A percentile compares a stretch with the other conserved stretches of the same genome.
Conservation (phyloP, 768 basidiomycete species). For the Royoungia palumana region DNA sequence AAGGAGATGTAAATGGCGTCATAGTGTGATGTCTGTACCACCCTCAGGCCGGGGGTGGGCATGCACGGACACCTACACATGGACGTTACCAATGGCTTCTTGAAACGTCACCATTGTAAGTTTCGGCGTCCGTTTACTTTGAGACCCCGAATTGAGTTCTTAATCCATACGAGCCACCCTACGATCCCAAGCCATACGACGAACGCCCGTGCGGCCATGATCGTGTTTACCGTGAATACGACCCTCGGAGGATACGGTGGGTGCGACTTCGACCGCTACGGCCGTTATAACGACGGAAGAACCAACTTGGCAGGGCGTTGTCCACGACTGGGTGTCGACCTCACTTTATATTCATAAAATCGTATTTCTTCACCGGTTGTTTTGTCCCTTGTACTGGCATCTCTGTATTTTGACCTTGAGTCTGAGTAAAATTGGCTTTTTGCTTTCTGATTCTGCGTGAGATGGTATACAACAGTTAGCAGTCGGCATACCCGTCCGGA, state of each 20-base stretch:
- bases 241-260: constrained; percentile 34
- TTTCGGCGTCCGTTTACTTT: constrained; percentile 5
- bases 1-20: constrained; percentile 53
- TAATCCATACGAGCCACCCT: constrained; percentile 70
- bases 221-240: constrained; percentile 35
- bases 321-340: constrained; percentile 1
- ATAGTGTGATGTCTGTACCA: constrained; percentile 1
- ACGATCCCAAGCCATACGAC: constrained; percentile 91
- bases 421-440: constrained; percentile 21
- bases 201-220: constrained; percentile 44
- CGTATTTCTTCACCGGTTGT: background rate
- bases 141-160: background rate
- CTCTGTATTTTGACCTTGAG: constrained; percentile 16
- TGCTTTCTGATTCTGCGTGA: too few relatives aligned
- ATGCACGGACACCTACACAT: constrained; percentile 89
- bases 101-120: constrained; percentile 71
- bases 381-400: constrained; percentile 2
- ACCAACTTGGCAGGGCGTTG: constrained; percentile 24
- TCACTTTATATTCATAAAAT: constrained; percentile 3
- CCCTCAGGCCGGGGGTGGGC: constrained; percentile 77
- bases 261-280: constrained; percentile 39
- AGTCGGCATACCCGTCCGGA: too few relatives aligned
- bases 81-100: constrained; percentile 93
- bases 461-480: too few relatives aligned
- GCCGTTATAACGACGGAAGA: constrained; percentile 43